Evolutionary conservation across 2,329 filamentous ascomycete species (phyloP).

Genomic region (Chrysoporthe deuterocubensis): DNA sequence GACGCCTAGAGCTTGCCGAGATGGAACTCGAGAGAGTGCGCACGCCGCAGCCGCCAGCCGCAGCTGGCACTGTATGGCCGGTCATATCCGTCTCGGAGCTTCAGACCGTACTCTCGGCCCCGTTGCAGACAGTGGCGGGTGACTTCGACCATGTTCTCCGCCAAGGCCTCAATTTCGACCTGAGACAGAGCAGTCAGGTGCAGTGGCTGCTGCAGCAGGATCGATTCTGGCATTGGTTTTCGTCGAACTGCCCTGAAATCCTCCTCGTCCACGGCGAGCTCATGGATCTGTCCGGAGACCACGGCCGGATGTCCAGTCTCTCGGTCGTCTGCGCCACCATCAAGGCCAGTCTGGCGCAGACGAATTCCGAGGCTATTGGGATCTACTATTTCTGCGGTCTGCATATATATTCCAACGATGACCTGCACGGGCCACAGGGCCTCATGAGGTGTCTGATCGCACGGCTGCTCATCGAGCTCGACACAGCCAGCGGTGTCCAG

Average conservation of each 20-base stretch:
- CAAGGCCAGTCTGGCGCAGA: constrained; percentile 1
- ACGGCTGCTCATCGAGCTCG: constrained; percentile 4
- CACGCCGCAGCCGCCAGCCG: background rate
- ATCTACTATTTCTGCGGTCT: constrained; percentile 21
- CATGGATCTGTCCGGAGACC: background rate
- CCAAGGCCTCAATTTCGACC: background rate
- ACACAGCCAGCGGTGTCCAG: background rate
- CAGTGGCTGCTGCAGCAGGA: background rate
- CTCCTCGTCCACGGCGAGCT: background rate
- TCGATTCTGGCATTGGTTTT: background rate
- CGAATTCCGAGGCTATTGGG: background rate
- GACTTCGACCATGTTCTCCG: background rate
- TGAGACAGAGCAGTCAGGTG: background rate
- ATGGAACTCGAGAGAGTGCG: background rate
- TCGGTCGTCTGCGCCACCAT: constrained; percentile 14
- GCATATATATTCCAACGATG: background rate
- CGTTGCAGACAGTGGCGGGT: background rate
- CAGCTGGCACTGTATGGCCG: background rate
- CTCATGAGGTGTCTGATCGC: constrained; percentile 11
- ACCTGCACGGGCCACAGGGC: background rate
- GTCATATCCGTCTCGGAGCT: background rate
- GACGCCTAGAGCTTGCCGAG: background rate
- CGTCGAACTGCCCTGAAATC: background rate
- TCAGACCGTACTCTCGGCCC: background rate
- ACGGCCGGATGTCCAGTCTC: background rate